Conservation (phyloP, 176 grass and related monocot genomes). For the Thinopyrum elongatum region DNA sequence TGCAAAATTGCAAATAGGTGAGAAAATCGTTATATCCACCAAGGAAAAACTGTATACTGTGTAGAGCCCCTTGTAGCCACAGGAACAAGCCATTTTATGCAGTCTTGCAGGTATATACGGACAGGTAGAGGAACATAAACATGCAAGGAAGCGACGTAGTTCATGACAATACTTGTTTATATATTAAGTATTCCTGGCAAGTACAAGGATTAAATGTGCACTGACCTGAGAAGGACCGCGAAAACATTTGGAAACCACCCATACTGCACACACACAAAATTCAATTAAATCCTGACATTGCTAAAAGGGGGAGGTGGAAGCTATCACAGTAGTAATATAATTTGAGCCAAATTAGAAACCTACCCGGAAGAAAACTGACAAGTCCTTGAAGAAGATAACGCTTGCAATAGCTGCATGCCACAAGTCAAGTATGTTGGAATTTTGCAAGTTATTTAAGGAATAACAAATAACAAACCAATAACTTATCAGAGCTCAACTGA, state of each 20-base stretch:
- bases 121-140: not conserved
- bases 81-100: not conserved
- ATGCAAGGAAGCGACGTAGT: not conserved
- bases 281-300: not conserved
- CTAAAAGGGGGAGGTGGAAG: not conserved
- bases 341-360: not conserved
- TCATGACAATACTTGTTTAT: not conserved
- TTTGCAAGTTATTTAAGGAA: not conserved
- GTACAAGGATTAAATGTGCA: not conserved
- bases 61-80: not conserved
- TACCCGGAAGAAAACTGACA: slow-evolving; percentile 47
- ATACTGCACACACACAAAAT: slow-evolving; percentile 26
- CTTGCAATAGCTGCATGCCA: slow-evolving; percentile 58
- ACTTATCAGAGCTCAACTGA: not conserved
- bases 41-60: not conserved
- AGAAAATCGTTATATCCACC: not conserved
- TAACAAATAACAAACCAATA: slow-evolving; percentile 19
- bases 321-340: not conserved
- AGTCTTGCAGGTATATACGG: not conserved
- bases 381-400: slow-evolving; percentile 53
- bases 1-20: not conserved
- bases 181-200: slow-evolving; percentile 7
- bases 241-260: slow-evolving; percentile 58
- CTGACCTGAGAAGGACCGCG: slow-evolving; percentile 55
- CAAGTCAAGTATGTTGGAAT: slow-evolving; percentile 7